Conservation (phyloP, 306 rosid genomes). For the Acacia melanoxylon region DNA sequence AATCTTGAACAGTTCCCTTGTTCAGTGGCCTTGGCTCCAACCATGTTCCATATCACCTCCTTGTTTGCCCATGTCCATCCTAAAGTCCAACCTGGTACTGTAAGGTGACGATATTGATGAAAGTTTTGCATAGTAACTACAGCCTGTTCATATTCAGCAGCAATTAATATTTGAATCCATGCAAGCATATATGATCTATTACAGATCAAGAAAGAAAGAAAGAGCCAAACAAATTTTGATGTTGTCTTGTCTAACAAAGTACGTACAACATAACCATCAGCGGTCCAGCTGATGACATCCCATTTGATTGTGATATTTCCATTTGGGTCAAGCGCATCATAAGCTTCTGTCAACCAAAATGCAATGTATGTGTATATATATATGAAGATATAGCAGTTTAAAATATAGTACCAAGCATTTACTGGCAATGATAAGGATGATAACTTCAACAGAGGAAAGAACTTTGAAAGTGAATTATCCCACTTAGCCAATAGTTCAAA, state of each 20-base stretch:
- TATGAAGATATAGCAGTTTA: too few relatives aligned
- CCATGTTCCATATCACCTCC: conserved; percentile 81
- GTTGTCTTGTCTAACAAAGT: not conserved
- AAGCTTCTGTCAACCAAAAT: conserved; percentile 36
- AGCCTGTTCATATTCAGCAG: conserved; percentile 51
- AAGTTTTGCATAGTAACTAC: conserved; percentile 68
- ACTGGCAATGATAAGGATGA: too few relatives aligned
- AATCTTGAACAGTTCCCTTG: conserved; percentile 90
- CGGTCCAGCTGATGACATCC: conserved; percentile 70
- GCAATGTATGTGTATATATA: too few relatives aligned
- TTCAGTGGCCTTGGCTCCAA: conserved; percentile 78
- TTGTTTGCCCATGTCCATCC: conserved; percentile 88
- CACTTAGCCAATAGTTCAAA: too few relatives aligned
- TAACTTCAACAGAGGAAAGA: too few relatives aligned
- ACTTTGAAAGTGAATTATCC: too few relatives aligned
- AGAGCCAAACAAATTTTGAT: not conserved
- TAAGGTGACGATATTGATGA: conserved; percentile 74
- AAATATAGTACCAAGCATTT: too few relatives aligned
- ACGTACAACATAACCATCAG: conserved; percentile 83
- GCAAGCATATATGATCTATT: not conserved
- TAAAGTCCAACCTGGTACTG: conserved; percentile 77
- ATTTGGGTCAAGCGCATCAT: conserved; percentile 75
- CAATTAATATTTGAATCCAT: not conserved
- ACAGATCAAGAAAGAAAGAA: not conserved
- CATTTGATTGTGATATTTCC: conserved; percentile 78